A percentile compares a stretch with the other conserved stretches of the same genome.
phyloP scores from a whole-genome alignment of 352 stramenopile species.

The Aphanomyces invadans region DNA sequence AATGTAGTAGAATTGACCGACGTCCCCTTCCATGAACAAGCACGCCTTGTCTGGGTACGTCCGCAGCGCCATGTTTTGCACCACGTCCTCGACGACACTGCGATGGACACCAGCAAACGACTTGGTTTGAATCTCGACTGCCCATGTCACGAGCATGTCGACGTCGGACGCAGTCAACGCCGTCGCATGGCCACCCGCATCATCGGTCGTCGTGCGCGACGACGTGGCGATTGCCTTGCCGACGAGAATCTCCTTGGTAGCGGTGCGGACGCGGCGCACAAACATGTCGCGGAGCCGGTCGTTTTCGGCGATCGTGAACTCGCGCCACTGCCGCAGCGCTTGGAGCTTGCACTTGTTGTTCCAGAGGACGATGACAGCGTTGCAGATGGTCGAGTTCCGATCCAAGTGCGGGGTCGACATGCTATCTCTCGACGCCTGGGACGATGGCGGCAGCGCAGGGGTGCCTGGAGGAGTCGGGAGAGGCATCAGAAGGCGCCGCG shows the following conservation, averaged over 20 bases:
- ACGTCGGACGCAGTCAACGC: constrained; percentile 24
- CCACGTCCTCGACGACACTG: constrained; percentile 33
- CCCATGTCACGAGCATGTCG: constrained; percentile 40
- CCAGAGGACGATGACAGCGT: constrained; percentile 22
- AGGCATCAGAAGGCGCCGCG: not conserved
- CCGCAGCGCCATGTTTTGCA: constrained; percentile 36
- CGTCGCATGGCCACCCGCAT: too few species aligned
- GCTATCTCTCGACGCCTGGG: not conserved
- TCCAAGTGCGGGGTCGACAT: not conserved
- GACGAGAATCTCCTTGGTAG: not conserved
- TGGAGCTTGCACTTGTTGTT: not conserved
- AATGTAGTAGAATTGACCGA: constrained; percentile 48
- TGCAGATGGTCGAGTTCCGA: constrained; percentile 22
- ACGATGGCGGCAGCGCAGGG: too few species aligned
- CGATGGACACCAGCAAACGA: constrained; percentile 39
- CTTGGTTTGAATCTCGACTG: constrained; percentile 36
- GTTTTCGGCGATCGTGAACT: constrained; percentile 1
- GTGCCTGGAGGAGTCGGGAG: not conserved
- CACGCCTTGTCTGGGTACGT: constrained; percentile 40
- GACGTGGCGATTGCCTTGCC: not conserved
- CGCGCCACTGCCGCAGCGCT: constrained; percentile 1
- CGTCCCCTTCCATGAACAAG: constrained; percentile 52
- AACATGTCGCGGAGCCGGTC: not conserved
- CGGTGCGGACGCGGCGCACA: not conserved
- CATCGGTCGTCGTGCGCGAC: not conserved